Conservation (phyloP, 805 yeast genomes). For the Zygosaccharomyces pseudorouxii region DNA sequence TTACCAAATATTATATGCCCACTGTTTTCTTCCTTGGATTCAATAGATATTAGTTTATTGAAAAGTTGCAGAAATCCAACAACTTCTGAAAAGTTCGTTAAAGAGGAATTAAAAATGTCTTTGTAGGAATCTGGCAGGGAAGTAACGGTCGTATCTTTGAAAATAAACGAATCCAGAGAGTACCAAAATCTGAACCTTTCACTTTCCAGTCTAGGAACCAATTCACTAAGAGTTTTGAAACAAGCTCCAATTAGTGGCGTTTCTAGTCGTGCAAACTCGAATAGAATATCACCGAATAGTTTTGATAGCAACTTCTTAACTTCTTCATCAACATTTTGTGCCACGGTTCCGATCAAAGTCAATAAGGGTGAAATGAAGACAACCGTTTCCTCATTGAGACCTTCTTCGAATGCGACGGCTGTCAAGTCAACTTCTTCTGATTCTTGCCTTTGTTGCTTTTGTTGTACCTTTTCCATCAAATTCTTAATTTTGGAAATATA, state of each 20-base stretch:
- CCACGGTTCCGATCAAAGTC: slow-evolving; percentile 55
- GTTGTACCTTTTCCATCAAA: slow-evolving; percentile 28
- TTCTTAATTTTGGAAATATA: slow-evolving; percentile 44
- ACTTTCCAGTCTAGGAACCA: slow-evolving; percentile 44
- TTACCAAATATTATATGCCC: slow-evolving; percentile 38
- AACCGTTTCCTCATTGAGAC: slow-evolving; percentile 75
- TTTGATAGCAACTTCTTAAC: slow-evolving; percentile 22
- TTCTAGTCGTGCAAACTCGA: slow-evolving; percentile 42
- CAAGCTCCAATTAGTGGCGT: slow-evolving; percentile 51
- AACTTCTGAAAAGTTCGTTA: slow-evolving; percentile 52
- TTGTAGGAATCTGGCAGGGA: slow-evolving; percentile 36
- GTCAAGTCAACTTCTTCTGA: slow-evolving; percentile 28
- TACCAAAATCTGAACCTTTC: slow-evolving; percentile 58
- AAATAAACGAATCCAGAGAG: slow-evolving; percentile 66
- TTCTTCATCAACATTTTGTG: slow-evolving; percentile 33
- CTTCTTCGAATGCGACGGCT: slow-evolving; percentile 42
- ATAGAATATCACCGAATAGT: slow-evolving; percentile 36
- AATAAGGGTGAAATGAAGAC: slow-evolving; percentile 70
- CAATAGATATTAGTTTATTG: slow-evolving; percentile 36
- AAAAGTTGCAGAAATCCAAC: slow-evolving; percentile 59
- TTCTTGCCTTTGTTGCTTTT: slow-evolving; percentile 27
- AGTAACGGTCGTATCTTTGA: slow-evolving; percentile 33
- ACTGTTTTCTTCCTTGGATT: slow-evolving; percentile 28
- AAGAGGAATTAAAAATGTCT: slow-evolving; percentile 41
- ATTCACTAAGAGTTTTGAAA: slow-evolving; percentile 51